Base-by-base conservation (phyloP, 495 filamentous ascomycete genomes). In the Xylaria telfairii region DNA sequence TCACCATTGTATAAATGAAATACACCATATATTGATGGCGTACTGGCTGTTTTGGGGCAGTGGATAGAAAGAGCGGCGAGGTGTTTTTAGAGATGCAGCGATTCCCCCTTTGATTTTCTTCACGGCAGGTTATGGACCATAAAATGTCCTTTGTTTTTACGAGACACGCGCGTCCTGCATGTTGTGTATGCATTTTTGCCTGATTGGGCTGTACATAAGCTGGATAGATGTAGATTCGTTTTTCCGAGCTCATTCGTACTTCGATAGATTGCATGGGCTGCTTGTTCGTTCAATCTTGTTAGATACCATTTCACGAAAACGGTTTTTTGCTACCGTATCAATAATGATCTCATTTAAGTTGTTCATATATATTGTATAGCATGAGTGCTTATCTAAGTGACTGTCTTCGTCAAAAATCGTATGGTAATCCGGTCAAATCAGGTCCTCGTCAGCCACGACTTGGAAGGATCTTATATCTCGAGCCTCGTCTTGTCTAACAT, bases 1-100 rank as follows among this genome's bases (percentile, higher is more conserved):
- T 78, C 72, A 73, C 68, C 44, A 30, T 78, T 63, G 47, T 78
- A 54, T 78, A 76, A 74, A 57, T n/a, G 32, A 73, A n/a, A 60
- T 56, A 59, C 24, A 49, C 69, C 69, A 72, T 68, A 74, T 72
- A 72, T 72, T 69, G 70, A 76, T 72, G 68, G 65, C 26, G 51
- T 67, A 41, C 37, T 60, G 37, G 37, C 49, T 57, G 56, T 61
- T 70, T 70, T 57, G 19, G 37, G 37, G 46, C 41, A 72, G 51
- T 46, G 34, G 39, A 51, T 68, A 62, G 54, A 68, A 53, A 44
- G 65, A 72, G 17, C 44, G 57, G 57, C 56, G 46, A 59, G 64
- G 70, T 60, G 65, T 68, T 62, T n/a, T 15, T 46, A 62, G 53
- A 67, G 47, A 67, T 42, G 26, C 54, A 51, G 63, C 49, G 62